phyloP scores from a whole-genome alignment of 1,284 basidiomycete species.

The Trichosporon sp. region DNA sequence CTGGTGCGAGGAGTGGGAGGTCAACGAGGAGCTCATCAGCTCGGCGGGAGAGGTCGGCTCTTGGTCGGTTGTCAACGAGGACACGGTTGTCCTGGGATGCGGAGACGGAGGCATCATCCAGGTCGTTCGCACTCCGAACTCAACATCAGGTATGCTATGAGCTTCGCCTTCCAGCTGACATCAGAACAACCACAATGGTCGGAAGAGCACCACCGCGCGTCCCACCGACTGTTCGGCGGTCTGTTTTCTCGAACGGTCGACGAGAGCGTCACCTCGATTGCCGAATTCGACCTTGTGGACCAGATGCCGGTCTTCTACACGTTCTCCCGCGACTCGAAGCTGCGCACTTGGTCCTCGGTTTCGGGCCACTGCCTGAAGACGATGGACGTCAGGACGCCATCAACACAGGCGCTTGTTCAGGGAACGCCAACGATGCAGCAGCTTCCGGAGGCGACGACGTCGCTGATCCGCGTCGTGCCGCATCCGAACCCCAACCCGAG shows the following conservation, averaged over 20 bases:
- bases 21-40: constrained; percentile 42
- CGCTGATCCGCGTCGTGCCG: constrained; percentile 49
- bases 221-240: constrained; percentile 43
- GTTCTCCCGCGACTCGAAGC: constrained; percentile 80
- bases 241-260: constrained; percentile 46
- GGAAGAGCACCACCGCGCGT: constrained; percentile 44
- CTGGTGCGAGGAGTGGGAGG: constrained; percentile 50
- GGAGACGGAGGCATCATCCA: constrained; percentile 72
- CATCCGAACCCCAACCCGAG: constrained; percentile 44
- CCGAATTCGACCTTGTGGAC: constrained; percentile 37
- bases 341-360: constrained; percentile 69
- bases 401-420: constrained; percentile 23
- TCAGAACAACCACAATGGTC: constrained; percentile 39
- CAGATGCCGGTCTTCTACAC: constrained; percentile 75
- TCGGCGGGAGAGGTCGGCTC: constrained; percentile 51
- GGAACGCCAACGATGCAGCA: constrained; percentile 8
- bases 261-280: constrained; percentile 48
- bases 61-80: constrained; percentile 70
- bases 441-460: constrained; percentile 29
- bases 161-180: constrained; percentile 20
- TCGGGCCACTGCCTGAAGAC: constrained; percentile 52
- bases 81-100: constrained; percentile 69
- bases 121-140: constrained; percentile 59
- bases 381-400: constrained; percentile 46
- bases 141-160: constrained; percentile 38